These are phyloP conservation scores for Ricinus communis DNA, from an alignment of 345 rosid genomes.

Conservation along the genomic window DNA sequence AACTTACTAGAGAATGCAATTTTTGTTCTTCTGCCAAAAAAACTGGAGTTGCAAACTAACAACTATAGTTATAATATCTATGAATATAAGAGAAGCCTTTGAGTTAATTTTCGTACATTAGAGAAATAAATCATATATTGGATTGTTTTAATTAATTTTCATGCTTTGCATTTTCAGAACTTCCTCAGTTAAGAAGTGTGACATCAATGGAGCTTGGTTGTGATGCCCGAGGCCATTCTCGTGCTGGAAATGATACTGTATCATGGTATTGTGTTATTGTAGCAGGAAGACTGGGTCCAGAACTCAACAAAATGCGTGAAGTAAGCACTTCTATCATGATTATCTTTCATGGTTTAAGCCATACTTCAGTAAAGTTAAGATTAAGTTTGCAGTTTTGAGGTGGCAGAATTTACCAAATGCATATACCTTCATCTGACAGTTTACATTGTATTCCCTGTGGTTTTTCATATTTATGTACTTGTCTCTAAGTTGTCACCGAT, in stretches of 20 bases:
- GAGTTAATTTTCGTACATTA: too few relatives aligned
- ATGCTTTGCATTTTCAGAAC: constrained; percentile 44
- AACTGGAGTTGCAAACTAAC: too few relatives aligned
- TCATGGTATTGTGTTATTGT: constrained; percentile 92
- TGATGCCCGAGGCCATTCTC: constrained; percentile 84
- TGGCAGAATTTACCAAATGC: background rate
- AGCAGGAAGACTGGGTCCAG: constrained; percentile 83
- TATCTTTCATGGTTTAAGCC: constrained; percentile 8
- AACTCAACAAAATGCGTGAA: constrained; percentile 84
- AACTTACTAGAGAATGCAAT: too few relatives aligned
- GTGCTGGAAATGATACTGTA: constrained; percentile 67
- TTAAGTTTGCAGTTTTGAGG: background rate
- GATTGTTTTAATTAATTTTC: constrained; percentile 18
- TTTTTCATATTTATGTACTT: background rate
- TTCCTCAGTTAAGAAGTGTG: constrained; percentile 81
- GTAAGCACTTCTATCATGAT: constrained; percentile 45
- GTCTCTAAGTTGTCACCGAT: background rate
- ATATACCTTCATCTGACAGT: background rate
- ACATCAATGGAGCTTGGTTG: constrained; percentile 90
- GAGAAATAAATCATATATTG: too few relatives aligned
- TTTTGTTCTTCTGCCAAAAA: too few relatives aligned
- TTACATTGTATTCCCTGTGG: background rate
- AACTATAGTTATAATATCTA: too few relatives aligned
- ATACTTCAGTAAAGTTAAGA: background rate
- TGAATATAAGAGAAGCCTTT: background rate